These are phyloP conservation scores for Lactifluus echinatus DNA, from an alignment of 768 basidiomycete species.

Conservation along the genomic window DNA sequence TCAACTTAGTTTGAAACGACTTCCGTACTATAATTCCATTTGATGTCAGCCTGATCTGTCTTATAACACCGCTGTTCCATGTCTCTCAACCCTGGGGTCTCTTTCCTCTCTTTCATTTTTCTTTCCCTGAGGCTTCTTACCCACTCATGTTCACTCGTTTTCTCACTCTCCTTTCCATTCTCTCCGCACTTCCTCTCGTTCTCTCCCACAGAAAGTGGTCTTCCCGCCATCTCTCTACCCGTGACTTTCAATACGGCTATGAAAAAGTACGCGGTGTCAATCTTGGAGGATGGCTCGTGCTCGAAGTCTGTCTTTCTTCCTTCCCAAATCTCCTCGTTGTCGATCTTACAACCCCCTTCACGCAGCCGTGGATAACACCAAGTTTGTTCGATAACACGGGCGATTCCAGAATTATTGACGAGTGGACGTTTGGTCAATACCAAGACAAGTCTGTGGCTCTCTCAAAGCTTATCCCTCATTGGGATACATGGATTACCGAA, in stretches of 20 bases:
- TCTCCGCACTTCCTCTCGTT: slow-evolving; percentile 27
- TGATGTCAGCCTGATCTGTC: not conserved
- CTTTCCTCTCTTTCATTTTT: not conserved
- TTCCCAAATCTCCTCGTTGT: not conserved
- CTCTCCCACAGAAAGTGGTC: slow-evolving; percentile 14
- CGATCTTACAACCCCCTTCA: not conserved
- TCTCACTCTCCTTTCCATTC: slow-evolving; percentile 21
- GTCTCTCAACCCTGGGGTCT: not conserved
- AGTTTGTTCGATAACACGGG: slow-evolving; percentile 65
- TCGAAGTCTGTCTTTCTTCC: slow-evolving; percentile 33
- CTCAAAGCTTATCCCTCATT: slow-evolving; percentile 53
- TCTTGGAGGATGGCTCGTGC: slow-evolving; percentile 59
- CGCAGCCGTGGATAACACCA: slow-evolving; percentile 69
- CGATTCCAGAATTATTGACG: slow-evolving; percentile 51
- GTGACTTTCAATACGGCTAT: slow-evolving; percentile 65
- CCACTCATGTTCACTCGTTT: slow-evolving; percentile 3
- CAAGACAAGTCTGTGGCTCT: slow-evolving; percentile 44
- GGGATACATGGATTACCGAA: slow-evolving; percentile 82
- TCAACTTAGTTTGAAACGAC: no score
- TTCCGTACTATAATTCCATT: not conserved
- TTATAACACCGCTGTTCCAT: not conserved
- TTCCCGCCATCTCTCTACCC: slow-evolving; percentile 27
- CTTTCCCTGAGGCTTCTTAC: slow-evolving; percentile 12
- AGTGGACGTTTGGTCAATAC: slow-evolving; percentile 67
- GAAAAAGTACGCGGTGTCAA: slow-evolving; percentile 77